phyloP scores from a whole-genome alignment of 768 basidiomycete species.

The Pisolithus orientalis region DNA sequence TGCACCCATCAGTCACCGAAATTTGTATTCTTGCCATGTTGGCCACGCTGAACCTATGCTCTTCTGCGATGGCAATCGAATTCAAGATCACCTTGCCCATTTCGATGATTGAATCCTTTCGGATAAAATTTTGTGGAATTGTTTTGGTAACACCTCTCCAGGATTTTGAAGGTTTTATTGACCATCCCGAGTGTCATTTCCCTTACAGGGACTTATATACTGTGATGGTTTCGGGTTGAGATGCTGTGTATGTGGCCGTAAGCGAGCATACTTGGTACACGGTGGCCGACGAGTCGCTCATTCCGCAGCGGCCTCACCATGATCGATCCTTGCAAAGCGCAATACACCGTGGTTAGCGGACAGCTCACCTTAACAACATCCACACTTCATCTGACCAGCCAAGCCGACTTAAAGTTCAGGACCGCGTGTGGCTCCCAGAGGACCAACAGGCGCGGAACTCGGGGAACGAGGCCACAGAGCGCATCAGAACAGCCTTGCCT shows the following conservation, averaged over 20 bases:
- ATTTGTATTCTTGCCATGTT: no score
- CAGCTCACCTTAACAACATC: not conserved
- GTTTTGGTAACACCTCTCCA: no score
- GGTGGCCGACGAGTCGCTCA: not conserved
- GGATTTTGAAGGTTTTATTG: no score
- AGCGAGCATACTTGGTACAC: not conserved
- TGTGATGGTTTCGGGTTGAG: not conserved
- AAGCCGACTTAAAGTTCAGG: not conserved
- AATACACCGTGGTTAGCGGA: not conserved
- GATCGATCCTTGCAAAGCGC: not conserved
- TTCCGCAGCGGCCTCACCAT: not conserved
- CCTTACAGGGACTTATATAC: no score
- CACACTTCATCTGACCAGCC: not conserved
- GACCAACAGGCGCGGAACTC: not conserved
- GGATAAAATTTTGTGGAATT: no score
- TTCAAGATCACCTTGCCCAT: no score
- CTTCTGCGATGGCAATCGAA: no score
- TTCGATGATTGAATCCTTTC: no score
- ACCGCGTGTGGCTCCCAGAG: not conserved
- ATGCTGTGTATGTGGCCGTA: not conserved
- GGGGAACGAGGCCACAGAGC: not conserved
- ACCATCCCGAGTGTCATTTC: no score
- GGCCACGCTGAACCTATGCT: no score
- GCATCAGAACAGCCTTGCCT: not conserved
- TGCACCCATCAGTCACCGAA: no score